Base-by-base conservation (phyloP, 208 protist genomes). In the Crithidia expoeki region DNA sequence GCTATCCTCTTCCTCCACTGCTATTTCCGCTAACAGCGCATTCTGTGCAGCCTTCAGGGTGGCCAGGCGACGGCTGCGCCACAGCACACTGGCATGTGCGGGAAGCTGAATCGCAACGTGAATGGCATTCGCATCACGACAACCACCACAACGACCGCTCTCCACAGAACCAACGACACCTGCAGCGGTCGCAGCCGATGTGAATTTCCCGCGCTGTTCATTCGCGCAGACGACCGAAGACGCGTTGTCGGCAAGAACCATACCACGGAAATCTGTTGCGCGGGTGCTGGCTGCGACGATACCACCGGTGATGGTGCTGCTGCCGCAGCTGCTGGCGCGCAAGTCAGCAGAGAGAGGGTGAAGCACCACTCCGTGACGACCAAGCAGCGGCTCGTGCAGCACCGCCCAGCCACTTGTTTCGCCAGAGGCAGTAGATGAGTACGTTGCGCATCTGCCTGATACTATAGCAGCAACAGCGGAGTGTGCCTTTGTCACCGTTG, bases 311-410 rank as follows among this genome's bases (percentile, higher is more conserved):
- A 2, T 33, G 47, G 11, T 23, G 36, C 36, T 61, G 44, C 55
- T 34, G 58, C 68, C 19, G 1, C 23, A 23, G 33, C 38, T 12
- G n/a, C 36, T 9, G 51, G 25, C 42, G 72, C 82, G 56, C 79
- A 80, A 63, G 67, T 72, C 36, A 33, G 66, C 49, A 4, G 50
- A 38, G 6, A 92, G 81, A 9, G 89, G 86, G 21, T 66, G 60
- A 33, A 88, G 72, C 52, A 92, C 42, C 25, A 80, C 83, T 25
- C 80, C 84, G 33, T 85, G 80, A 42, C 84, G 77, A 23, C 85
- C 75, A 27, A 84, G 56, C 72, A 94, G 85, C 33, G 87, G 76
- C n/a, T 73, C 36, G 4, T 80, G 80, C 42, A 86, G 68, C 36
- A 76, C 53, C 6, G 86, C 83, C 85, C 84, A 94, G 2, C 84